Percentiles rank a stretch among this genome's conserved stretches.
phyloP scores from a whole-genome alignment of 129 eudicot genomes.

The Sambucus nigra region DNA sequence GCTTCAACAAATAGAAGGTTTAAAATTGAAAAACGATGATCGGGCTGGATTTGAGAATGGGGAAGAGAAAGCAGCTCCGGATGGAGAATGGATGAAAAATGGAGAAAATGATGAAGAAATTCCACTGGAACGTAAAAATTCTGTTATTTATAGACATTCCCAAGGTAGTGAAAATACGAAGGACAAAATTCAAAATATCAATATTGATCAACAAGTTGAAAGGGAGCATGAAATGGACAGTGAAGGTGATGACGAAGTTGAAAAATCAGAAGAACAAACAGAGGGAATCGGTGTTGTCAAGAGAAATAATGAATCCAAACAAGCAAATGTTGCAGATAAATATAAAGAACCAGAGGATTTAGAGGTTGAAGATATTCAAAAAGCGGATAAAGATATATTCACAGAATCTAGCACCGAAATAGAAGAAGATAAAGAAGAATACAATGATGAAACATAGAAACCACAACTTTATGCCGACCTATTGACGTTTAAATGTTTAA shows the following conservation, averaged over 20 bases:
- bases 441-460: conserved; percentile 4
- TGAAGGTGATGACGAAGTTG: neutral
- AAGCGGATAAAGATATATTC: conserved; percentile 2
- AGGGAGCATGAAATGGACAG: neutral
- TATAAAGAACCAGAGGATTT: conserved; percentile 7
- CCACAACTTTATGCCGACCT: conserved; percentile 5
- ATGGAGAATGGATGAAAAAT: neutral
- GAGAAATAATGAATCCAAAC: conserved; percentile 2
- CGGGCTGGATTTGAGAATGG: neutral
- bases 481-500: neutral
- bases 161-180: neutral
- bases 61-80: neutral
- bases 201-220: neutral
- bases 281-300: neutral
- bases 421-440: conserved; percentile 11
- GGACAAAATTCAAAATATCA: neutral
- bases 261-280: conserved; percentile 5
- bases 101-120: neutral
- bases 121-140: neutral
- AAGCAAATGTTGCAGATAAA: neutral
- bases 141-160: neutral
- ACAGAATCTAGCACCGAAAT: neutral
- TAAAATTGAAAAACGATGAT: neutral
- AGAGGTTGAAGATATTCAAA: conserved; percentile 8
- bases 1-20: neutral